These are phyloP conservation scores for Venturia nashicola DNA, from an alignment of 2,329 filamentous ascomycete genomes.

Conservation along the genomic window DNA sequence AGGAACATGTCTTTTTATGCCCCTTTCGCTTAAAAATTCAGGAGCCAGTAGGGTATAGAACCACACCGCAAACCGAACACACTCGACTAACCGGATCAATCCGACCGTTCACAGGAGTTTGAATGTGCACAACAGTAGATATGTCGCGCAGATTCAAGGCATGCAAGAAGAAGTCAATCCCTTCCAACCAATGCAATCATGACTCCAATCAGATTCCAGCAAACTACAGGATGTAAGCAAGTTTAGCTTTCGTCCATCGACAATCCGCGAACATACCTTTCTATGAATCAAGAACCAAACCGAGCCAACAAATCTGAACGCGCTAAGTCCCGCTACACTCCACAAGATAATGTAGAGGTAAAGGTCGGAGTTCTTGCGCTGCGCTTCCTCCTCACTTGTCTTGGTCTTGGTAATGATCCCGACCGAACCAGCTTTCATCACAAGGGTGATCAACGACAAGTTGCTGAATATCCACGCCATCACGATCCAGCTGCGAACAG, in stretches of 20 bases:
- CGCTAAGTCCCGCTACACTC: constrained; percentile 73
- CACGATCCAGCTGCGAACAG: constrained; percentile 84
- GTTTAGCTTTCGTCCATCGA: not conserved
- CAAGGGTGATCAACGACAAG: constrained; percentile 73
- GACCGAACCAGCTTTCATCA: constrained; percentile 74
- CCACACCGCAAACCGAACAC: not conserved
- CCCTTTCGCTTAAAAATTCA: too few species aligned
- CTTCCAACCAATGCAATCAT: too few species aligned
- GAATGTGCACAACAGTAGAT: too few species aligned
- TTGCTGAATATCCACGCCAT: constrained; percentile 96
- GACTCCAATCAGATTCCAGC: not conserved
- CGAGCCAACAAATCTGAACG: constrained; percentile 78
- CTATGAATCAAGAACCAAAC: constrained; percentile 73
- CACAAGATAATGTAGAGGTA: constrained; percentile 84
- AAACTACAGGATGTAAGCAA: not conserved
- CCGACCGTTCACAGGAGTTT: too few species aligned
- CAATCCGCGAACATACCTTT: constrained; percentile 15
- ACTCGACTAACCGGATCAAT: not conserved
- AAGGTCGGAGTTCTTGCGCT: constrained; percentile 53
- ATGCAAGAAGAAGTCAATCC: not conserved
- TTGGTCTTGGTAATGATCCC: constrained; percentile 35
- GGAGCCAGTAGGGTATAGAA: too few species aligned
- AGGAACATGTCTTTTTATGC: too few species aligned
- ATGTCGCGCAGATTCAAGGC: not conserved
- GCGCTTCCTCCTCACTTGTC: constrained; percentile 28